A percentile compares a stretch with the other conserved stretches of the same genome.
Evolutionary conservation across 73 alveolate species (phyloP).

Genomic region (Diophrys appendiculata): DNA sequence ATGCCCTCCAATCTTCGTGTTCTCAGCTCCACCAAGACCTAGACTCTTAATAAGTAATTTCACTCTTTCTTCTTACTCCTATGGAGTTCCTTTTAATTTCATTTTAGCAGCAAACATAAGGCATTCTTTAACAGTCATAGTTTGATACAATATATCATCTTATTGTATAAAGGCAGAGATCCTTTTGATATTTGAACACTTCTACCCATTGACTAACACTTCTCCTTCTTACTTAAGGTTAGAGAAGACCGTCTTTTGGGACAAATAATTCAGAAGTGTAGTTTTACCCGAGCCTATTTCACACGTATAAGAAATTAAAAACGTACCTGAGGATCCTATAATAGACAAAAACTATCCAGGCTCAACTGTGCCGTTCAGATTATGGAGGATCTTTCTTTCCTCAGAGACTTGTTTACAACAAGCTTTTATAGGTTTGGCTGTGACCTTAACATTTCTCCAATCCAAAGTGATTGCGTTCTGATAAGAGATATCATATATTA

Average conservation of each 20-base stretch:
- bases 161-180: constrained; percentile 85
- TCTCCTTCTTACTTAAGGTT: constrained; percentile 74
- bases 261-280: constrained; percentile 55
- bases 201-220: constrained; percentile 75
- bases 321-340: constrained; percentile 89
- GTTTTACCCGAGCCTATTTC: constrained; percentile 72
- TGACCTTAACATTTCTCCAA: neutral
- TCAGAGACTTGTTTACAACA: neutral
- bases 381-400: neutral
- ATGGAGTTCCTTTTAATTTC: constrained; percentile 20
- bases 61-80: constrained; percentile 28
- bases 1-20: constrained; percentile 87
- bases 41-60: constrained; percentile 17
- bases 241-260: constrained; percentile 37
- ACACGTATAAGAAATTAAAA: no score
- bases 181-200: constrained; percentile 68
- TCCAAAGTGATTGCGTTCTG: neutral
- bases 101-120: constrained; percentile 70
- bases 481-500: no score
- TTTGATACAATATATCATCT: constrained; percentile 82
- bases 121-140: constrained; percentile 84
- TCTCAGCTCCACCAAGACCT: constrained; percentile 65
- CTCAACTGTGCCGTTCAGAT: constrained; percentile 55
- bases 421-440: neutral
- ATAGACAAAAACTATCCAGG: constrained; percentile 90